Base-by-base conservation (phyloP, 495 filamentous ascomycete species). In the Symbiotaphrina buchneri region DNA sequence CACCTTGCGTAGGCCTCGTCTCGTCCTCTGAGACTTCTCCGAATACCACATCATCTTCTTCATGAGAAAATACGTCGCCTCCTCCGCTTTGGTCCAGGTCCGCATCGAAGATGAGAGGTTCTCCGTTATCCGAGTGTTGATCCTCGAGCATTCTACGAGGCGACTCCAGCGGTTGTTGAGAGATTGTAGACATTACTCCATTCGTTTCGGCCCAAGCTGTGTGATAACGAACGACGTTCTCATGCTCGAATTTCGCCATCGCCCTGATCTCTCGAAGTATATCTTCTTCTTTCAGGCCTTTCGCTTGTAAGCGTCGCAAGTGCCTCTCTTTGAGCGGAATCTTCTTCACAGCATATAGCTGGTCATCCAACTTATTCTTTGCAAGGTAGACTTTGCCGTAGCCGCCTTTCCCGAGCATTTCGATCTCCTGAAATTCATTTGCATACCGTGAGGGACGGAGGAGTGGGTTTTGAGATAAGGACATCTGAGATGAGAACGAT, bases 281-380 rank as follows among this genome's bases (percentile, higher is more conserved):
- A 14, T 33, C 33, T 6, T 50, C 45, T 27, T 53, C 49, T 7
- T 35, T 6, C 8, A 41, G 27, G 8, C 45, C 43, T 6, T 36
- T 10, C 8, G 38, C 28, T 20, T 47, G 33, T 15, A 51, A 46
- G 14, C 34, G 41, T 20, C 40, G 36, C 3, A 49, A 10, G 2
- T 40, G 36, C 10, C 31, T 27, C 3, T 31, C 11, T 15, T 39
- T 41, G 5, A 61, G 33, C 6, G 41, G 39, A 20, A 60, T 49
- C 24, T 52, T 47, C 34, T 61, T 61, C 18, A 61, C 41, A 3
- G 56, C 56, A 36, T 61, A 61, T 21, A 44, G 34, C 1, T 33
- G 32, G 0, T 40, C 34, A 33, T 59, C 55, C 3, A 61, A 38
- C 5, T 35, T 37, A 32, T 59, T 41, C 11, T 28, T 21, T 0